These are phyloP conservation scores for Trametes cinnabarina DNA, from an alignment of 768 basidiomycete genomes.

Conservation along the genomic window DNA sequence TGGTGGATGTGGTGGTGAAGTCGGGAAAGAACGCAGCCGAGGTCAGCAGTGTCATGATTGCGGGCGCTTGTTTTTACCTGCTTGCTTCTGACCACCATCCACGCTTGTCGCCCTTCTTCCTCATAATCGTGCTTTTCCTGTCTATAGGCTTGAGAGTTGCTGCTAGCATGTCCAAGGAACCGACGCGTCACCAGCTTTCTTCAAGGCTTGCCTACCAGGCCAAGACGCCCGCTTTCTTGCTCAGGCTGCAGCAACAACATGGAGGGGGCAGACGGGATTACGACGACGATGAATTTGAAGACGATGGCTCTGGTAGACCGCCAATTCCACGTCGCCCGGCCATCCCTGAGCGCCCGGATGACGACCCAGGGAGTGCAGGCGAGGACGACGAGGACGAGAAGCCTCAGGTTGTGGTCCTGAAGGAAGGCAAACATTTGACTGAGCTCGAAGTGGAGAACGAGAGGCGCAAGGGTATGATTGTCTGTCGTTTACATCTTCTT, in stretches of 20 bases:
- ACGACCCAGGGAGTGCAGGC: slow-evolving; percentile 70
- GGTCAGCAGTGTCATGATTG: too few species aligned
- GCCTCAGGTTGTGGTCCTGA: slow-evolving; percentile 87
- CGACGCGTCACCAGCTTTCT: slow-evolving; percentile 68
- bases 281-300: slow-evolving; percentile 51
- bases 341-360: slow-evolving; percentile 65
- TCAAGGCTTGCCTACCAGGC: slow-evolving; percentile 64
- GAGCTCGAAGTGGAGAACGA: slow-evolving; percentile 77
- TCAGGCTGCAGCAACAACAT: slow-evolving; percentile 61
- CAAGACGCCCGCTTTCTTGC: slow-evolving; percentile 61
- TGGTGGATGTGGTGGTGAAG: too few species aligned
- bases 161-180: slow-evolving; percentile 50
- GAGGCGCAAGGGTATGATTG: slow-evolving; percentile 59
- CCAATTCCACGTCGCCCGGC: slow-evolving; percentile 75
- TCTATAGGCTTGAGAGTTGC: too few species aligned
- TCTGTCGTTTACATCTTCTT: slow-evolving; percentile 5
- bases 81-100: background rate
- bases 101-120: background rate
- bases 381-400: slow-evolving; percentile 68
- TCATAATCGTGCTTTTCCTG: too few species aligned
- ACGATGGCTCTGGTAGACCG: slow-evolving; percentile 65
- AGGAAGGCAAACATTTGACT: slow-evolving; percentile 83
- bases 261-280: slow-evolving; percentile 46
- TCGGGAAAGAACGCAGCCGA: too few species aligned
- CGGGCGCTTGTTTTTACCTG: too few species aligned